phyloP scores from a whole-genome alignment of 2,329 filamentous ascomycete genomes.

The Juglanconis oblonga region DNA sequence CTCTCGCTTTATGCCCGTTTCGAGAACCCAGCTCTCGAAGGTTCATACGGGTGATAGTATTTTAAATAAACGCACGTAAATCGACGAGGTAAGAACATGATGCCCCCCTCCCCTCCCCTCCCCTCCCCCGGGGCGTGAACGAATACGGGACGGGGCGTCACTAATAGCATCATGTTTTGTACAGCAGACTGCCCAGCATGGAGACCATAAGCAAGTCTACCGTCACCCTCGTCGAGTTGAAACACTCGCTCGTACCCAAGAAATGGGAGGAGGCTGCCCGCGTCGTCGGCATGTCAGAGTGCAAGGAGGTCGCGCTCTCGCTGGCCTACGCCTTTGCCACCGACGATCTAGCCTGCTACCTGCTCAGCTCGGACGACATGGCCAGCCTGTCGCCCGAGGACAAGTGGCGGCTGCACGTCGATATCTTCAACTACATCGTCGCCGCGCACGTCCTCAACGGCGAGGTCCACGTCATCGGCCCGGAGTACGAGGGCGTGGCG shows the following conservation, averaged over 20 bases:
- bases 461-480: constrained; percentile 70
- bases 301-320: constrained; percentile 66
- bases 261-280: constrained; percentile 58
- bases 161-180: background rate
- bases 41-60: constrained; percentile 57
- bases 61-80: constrained; percentile 46
- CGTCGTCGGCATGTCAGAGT: constrained; percentile 62
- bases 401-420: constrained; percentile 73
- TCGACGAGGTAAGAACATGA: constrained; percentile 1
- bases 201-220: constrained; percentile 34
- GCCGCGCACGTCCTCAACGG: constrained; percentile 74
- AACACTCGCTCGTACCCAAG: constrained; percentile 49
- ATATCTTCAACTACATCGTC: constrained; percentile 74
- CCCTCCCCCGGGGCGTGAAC: background rate
- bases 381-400: constrained; percentile 59
- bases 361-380: constrained; percentile 69
- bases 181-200: constrained; percentile 36
- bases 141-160: background rate
- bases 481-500: constrained; percentile 73
- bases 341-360: constrained; percentile 72
- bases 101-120: background rate
- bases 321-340: constrained; percentile 75
- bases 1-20: constrained; percentile 55
- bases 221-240: constrained; percentile 30
- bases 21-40: constrained; percentile 52